Conservation (phyloP, 192 early-diverging fungal species). For the Backusella mclennaniae region DNA sequence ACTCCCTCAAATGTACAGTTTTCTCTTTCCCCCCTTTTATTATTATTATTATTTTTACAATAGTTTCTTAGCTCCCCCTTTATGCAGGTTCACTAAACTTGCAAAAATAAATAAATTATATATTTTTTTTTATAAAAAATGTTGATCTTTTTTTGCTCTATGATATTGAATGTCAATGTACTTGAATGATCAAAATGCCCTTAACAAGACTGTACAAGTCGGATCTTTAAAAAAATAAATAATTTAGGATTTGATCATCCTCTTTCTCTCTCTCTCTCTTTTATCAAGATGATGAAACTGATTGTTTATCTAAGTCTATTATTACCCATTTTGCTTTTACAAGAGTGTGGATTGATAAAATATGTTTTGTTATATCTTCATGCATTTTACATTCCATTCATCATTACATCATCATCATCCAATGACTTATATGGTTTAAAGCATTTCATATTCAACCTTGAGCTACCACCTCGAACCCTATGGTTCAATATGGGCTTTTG, state of each 20-base stretch:
- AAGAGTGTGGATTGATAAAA: not conserved
- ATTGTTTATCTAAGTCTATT: not conserved
- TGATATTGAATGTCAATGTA: too few relatives aligned
- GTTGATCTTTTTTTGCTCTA: not conserved
- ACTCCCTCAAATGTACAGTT: not conserved
- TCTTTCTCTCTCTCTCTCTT: not conserved
- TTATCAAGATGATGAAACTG: not conserved
- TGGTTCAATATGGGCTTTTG: conserved; percentile 55
- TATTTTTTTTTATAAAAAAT: not conserved
- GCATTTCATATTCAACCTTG: conserved; percentile 42
- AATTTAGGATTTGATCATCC: not conserved
- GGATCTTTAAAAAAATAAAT: not conserved
- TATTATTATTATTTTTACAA: not conserved
- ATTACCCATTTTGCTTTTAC: not conserved
- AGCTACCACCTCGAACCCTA: conserved; percentile 33
- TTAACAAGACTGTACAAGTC: not conserved
- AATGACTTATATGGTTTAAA: conserved; percentile 44
- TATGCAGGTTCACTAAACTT: not conserved
- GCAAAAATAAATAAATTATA: not conserved
- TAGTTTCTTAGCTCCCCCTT: not conserved
- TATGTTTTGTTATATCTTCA: not conserved
- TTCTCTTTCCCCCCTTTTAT: not conserved
- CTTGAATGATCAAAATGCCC: too few relatives aligned
- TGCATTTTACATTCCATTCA: not conserved
- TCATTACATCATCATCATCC: not conserved